These are phyloP conservation scores for Rhododendron mucronatum DNA, from an alignment of 148 eudicot genomes.

Conservation along the genomic window DNA sequence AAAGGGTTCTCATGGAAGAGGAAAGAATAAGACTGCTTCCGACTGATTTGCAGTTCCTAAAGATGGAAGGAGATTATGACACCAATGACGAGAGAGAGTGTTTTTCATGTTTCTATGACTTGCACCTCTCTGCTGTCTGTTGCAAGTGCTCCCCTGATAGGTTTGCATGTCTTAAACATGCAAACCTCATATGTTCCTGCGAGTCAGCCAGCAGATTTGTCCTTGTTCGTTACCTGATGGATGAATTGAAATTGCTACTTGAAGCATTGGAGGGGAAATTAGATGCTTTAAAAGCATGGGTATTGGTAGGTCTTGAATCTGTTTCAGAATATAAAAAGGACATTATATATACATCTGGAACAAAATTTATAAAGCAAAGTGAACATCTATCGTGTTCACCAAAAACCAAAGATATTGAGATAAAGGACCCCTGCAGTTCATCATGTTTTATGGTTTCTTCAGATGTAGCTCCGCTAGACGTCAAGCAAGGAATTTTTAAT, in stretches of 20 bases:
- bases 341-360: background rate
- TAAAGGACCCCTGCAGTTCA: background rate
- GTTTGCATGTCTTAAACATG: slow-evolving; percentile 57
- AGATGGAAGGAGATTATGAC: slow-evolving; percentile 46
- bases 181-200: slow-evolving; percentile 37
- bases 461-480: background rate
- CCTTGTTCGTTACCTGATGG: slow-evolving; percentile 41
- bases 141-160: slow-evolving; percentile 51
- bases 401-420: slow-evolving; percentile 3
- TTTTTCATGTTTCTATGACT: slow-evolving; percentile 51
- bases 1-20: slow-evolving; percentile 42
- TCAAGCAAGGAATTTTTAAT: background rate
- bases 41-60: slow-evolving; percentile 14
- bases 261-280: slow-evolving; percentile 43
- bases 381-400: slow-evolving; percentile 5
- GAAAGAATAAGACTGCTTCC: slow-evolving; percentile 32
- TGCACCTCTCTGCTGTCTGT: slow-evolving; percentile 45
- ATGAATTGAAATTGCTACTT: slow-evolving; percentile 37
- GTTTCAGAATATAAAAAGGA: background rate
- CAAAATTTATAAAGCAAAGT: background rate
- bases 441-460: background rate
- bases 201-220: slow-evolving; percentile 23
- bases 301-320: slow-evolving; percentile 15
- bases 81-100: slow-evolving; percentile 50
- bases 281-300: slow-evolving; percentile 34